Base-by-base conservation (phyloP, 176 grass and related monocot genomes). In the Eragrostis curvula region DNA sequence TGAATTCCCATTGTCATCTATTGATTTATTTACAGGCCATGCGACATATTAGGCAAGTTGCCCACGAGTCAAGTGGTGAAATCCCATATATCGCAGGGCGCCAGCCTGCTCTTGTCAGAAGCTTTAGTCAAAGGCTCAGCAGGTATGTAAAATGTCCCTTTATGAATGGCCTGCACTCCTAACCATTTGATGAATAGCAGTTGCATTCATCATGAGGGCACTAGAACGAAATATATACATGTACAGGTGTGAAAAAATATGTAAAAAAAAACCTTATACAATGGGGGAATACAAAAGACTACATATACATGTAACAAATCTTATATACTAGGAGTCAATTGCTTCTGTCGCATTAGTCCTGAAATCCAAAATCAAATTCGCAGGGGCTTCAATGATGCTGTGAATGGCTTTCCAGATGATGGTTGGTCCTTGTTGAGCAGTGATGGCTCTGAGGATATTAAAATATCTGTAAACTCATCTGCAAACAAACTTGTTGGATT, bases 301-400 rank as follows among this genome's bases (percentile, higher is more conserved):
- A 36, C 32, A 36, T 36, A 36, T 36, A 36, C 2, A 36, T 36
- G 3, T 36, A 36, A 36, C 32, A 36, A 36, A 36, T 36, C 32
- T 36, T 36, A 36, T 36, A 36, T 36, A 36, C 32, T 79, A 66
- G 2, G 12, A 49, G 70, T 74, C 32, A 47, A 28, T n/a, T 85
- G 43, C 40, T 84, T 63, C 27, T 57, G n/a, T 5, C 50, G 74
- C 11, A 1, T 9, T 18, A 41, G 7, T 9, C 55, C 78, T 87
- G 44, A 83, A 71, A 71, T 88, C 3, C 16, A 28, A 2, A 58
- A 51, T 86, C 12, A n/a, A 57, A 75, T 83, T 71, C 88, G 81
- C 74, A 99, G 97, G 77, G 97, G 97, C 28, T 99, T 99, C 84
- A 99, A 99, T 42, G 93, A 99, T 96, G 93, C 97, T 69, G 87